Percentiles rank a stretch among this genome's conserved stretches.
Evolutionary conservation across 2,329 filamentous ascomycete species (phyloP).

Genomic region (Fusarium torulosum): DNA sequence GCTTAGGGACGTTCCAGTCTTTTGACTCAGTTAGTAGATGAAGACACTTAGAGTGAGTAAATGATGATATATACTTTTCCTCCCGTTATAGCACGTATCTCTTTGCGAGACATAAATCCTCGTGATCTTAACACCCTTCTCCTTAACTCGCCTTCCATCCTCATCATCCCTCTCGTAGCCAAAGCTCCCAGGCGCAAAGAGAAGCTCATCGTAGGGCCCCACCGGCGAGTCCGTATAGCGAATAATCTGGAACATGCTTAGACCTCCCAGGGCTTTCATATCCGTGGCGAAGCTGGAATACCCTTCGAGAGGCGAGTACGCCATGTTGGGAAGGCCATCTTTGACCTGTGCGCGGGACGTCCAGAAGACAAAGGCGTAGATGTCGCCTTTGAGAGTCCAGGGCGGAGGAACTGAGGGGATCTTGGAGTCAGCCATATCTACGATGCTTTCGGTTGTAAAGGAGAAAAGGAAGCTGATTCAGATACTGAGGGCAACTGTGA

Average conservation of each 20-base stretch:
- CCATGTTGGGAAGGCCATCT: constrained; percentile 52
- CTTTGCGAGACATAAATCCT: constrained; percentile 68
- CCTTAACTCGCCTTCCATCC: constrained; percentile 49
- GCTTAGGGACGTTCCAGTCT: constrained; percentile 70
- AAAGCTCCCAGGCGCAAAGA: constrained; percentile 62
- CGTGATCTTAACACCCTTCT: constrained; percentile 59
- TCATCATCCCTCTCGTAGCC: constrained; percentile 56
- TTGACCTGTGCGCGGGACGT: constrained; percentile 48
- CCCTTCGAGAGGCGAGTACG: constrained; percentile 63
- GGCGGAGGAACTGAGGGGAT: constrained; percentile 51
- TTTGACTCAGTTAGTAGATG: not conserved
- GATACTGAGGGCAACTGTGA: not conserved
- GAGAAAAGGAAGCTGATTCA: not conserved
- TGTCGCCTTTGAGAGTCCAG: constrained; percentile 60
- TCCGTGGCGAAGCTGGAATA: constrained; percentile 56
- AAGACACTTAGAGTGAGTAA: not conserved
- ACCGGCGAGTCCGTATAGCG: constrained; percentile 64
- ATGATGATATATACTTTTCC: constrained; percentile 57
- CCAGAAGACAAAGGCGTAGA: constrained; percentile 61
- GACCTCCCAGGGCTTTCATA: constrained; percentile 56
- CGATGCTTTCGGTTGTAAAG: constrained; percentile 41
- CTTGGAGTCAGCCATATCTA: constrained; percentile 7
- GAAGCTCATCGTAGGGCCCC: constrained; percentile 66
- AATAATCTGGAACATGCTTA: constrained; percentile 64
- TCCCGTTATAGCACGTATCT: constrained; percentile 65